A percentile compares a stretch with the other conserved stretches of the same genome.
phyloP scores from a whole-genome alignment of 306 rosid genomes.

The Rubus idaeus region DNA sequence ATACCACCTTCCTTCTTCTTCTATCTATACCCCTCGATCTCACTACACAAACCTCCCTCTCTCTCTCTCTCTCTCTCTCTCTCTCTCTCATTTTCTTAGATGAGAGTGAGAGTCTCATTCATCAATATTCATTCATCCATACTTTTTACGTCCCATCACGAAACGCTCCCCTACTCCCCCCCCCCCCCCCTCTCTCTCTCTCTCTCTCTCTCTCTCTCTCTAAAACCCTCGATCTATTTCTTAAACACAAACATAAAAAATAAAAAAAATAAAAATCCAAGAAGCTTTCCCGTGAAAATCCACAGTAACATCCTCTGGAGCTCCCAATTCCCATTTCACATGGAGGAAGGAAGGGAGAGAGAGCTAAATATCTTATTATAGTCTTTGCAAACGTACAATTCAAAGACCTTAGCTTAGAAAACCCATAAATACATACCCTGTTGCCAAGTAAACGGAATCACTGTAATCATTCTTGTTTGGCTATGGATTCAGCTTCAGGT shows the following conservation, averaged over 20 bases:
- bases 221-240: background rate
- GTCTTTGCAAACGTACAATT: no score
- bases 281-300: conserved; percentile 42
- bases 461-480: background rate
- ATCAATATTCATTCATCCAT: conserved; percentile 48
- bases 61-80: background rate
- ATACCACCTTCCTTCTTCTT: conserved; percentile 9
- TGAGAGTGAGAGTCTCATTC: conserved; percentile 29
- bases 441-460: background rate
- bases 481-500: conserved; percentile 69
- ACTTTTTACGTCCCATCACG: conserved; percentile 82
- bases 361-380: background rate
- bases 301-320: background rate
- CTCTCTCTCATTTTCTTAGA: background rate
- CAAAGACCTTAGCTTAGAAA: no score
- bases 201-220: no score
- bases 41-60: background rate
- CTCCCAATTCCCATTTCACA: conserved; percentile 11
- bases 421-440: background rate
- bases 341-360: conserved; percentile 5
- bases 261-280: background rate
- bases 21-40: background rate
- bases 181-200: conserved; percentile 10
- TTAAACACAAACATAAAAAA: background rate
- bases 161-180: conserved; percentile 22